Evolutionary conservation across 2,329 filamentous ascomycete species (phyloP), one percentile per base, ranked within the genome.

Genomic region (Trichoderma atroviride): DNA sequence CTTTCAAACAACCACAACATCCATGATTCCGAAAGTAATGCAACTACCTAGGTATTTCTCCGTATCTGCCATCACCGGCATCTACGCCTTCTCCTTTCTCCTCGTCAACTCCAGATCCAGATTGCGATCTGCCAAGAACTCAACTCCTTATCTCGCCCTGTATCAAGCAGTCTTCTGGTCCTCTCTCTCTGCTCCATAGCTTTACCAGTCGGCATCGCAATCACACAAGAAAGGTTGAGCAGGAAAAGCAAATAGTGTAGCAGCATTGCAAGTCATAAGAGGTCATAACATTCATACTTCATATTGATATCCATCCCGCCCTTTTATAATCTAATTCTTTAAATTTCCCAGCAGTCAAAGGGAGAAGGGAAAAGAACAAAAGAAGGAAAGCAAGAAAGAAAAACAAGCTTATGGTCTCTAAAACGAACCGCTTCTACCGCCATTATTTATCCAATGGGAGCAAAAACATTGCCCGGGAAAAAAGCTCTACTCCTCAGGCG

Each of bases 401-500:
- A 59, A 31, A 14, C 1, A 50, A 29, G 19, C 58, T 58, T 27
- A 27, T 47, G 33, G 35, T 40, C 55, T 52, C 27, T 58, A 55
- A 24, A 68, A 35, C 19, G 31, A 55, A 31, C 22, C 43, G 43
- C 43, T 37, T 69, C 59, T 63, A 53, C 50, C 40, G 53, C 33
- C 53, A 50, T 50, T 35, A 22, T 53, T 43, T 68, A 68, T 57
- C 65, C 65, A 68, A 68, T 2, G 70, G 70, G 58, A 66, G 50
- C 57, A 53, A 57, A 47, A 65, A 47, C 69, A 57, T 10, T 31
- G 43, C 37, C 64, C 53, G 70, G 33, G 40, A 61, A 37, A 47
- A 61, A 50, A 69, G 69, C 27, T 70, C 74, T 75, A 78, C 68
- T 74, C 70, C 19, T 74, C 72, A 19, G 74, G 71, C 66, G 75